Evolutionary conservation across 2,329 filamentous ascomycete species (phyloP).

Genomic region (Trichoderma brevicompactum): DNA sequence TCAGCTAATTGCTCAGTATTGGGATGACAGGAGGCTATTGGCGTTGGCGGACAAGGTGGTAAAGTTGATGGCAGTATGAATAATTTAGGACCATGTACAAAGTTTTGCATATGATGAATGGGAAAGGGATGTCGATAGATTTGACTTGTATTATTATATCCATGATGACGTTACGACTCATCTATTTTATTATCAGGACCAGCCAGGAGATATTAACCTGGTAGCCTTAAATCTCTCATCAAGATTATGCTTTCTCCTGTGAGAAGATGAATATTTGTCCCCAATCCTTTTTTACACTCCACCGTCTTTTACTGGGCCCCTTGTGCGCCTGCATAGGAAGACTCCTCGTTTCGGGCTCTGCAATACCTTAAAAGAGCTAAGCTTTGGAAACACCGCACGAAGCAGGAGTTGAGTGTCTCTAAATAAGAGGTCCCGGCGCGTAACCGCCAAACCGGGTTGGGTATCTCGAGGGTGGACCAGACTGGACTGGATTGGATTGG

Average conservation of each 20-base stretch:
- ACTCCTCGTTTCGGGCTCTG: no score
- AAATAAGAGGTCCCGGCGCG: background rate
- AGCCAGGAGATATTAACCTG: background rate
- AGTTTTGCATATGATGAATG: background rate
- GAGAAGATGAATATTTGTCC: background rate
- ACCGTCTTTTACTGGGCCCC: background rate
- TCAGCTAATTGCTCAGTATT: constrained; percentile 81
- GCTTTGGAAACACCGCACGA: no score
- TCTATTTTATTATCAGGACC: background rate
- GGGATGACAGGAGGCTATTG: constrained; percentile 70
- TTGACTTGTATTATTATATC: constrained; percentile 9
- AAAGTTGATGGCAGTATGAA: constrained; percentile 36
- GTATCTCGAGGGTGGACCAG: background rate
- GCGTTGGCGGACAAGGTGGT: constrained; percentile 56
- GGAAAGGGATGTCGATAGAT: background rate
- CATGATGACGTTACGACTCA: constrained; percentile 5
- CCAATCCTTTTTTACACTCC: no score
- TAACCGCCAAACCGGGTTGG: background rate
- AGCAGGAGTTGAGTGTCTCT: background rate
- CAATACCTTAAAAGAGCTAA: no score
- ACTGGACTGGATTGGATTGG: no score
- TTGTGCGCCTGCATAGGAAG: no score
- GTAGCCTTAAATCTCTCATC: background rate
- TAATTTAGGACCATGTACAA: background rate
- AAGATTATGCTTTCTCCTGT: no score